Evolutionary conservation across 805 yeast genomes (phyloP).

Genomic region (Hemisphaericaspora nanyangensis): DNA sequence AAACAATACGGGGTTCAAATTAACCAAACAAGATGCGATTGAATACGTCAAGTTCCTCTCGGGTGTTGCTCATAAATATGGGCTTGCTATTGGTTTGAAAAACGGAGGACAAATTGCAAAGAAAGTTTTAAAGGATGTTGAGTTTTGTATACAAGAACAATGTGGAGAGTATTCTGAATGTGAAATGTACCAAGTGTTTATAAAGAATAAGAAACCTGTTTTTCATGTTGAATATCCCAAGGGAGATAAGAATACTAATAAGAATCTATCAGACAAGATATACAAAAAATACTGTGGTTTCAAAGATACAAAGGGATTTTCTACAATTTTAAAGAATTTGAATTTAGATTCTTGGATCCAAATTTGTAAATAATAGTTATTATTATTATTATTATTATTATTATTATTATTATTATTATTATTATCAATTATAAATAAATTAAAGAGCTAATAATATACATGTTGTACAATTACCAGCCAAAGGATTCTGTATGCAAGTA

Average conservation of each 20-base stretch:
- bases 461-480: slow-evolving; percentile 36
- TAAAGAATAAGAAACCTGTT: slow-evolving; percentile 15
- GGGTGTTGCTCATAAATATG: slow-evolving; percentile 12
- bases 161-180: slow-evolving; percentile 24
- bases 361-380: neutral
- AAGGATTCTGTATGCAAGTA: slow-evolving; percentile 51
- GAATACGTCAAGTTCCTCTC: slow-evolving; percentile 20
- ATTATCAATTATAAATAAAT: too few species aligned
- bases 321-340: slow-evolving; percentile 20
- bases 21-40: slow-evolving; percentile 18
- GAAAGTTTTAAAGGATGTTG: slow-evolving; percentile 13
- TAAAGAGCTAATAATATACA: too few species aligned
- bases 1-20: slow-evolving; percentile 22
- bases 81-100: slow-evolving; percentile 21
- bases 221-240: slow-evolving; percentile 26
- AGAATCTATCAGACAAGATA: slow-evolving; percentile 2
- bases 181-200: slow-evolving; percentile 12
- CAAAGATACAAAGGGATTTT: slow-evolving; percentile 11
- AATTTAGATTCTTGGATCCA: slow-evolving; percentile 18
- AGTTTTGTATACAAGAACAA: slow-evolving; percentile 24
- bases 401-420: too few species aligned
- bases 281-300: slow-evolving; percentile 9
- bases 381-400: too few species aligned
- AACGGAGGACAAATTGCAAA: slow-evolving; percentile 19
- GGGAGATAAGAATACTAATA: slow-evolving; percentile 12